Conservation (phyloP, 1,284 basidiomycete genomes). For the Athelia sp. region DNA sequence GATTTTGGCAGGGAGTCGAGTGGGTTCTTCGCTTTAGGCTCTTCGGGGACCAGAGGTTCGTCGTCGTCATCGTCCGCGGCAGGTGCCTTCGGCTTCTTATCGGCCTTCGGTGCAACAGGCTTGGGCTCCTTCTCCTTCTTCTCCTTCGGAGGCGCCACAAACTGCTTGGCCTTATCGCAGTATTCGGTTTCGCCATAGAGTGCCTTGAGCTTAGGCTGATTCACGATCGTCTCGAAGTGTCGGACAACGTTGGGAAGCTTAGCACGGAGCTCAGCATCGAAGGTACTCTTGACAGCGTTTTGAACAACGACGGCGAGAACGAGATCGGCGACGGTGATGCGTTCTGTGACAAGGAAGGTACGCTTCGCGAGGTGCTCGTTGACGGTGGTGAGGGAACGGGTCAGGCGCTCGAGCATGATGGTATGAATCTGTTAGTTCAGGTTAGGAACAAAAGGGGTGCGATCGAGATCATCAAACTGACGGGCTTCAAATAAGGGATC, state of each 20-base stretch:
- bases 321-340: constrained; percentile 92
- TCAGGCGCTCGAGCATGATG: constrained; percentile 44
- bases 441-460: neutral
- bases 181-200: constrained; percentile 62
- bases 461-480: constrained; percentile 21
- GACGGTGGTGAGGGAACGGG: constrained; percentile 58
- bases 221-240: constrained; percentile 78
- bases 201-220: constrained; percentile 73
- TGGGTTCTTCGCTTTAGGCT: constrained; percentile 89
- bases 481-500: constrained; percentile 53
- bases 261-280: constrained; percentile 64
- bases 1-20: constrained; percentile 91
- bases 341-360: constrained; percentile 92
- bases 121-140: constrained; percentile 54
- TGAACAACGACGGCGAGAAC: constrained; percentile 57
- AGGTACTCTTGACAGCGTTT: constrained; percentile 40
- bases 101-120: constrained; percentile 45
- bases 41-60: constrained; percentile 53
- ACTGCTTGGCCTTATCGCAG: constrained; percentile 70
- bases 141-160: constrained; percentile 70
- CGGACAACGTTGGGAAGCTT: constrained; percentile 79
- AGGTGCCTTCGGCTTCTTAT: constrained; percentile 61
- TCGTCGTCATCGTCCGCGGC: constrained; percentile 66
- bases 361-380: constrained; percentile 72
- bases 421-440: constrained; percentile 51